Conservation (phyloP, 768 basidiomycete species). For the Exidia glandulosa region DNA sequence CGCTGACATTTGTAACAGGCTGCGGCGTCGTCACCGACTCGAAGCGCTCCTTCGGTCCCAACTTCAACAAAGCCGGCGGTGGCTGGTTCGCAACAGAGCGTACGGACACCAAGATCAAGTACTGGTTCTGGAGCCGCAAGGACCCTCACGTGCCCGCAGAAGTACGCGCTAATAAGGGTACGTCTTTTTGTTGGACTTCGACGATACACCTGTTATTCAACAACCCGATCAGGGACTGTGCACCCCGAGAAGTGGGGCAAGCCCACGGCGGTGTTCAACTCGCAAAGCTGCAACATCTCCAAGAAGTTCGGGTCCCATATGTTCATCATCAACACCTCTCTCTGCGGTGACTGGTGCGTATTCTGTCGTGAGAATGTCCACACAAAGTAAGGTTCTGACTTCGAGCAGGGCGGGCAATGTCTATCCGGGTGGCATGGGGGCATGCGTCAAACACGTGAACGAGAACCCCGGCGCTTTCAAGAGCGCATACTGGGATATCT, state of each 20-base stretch:
- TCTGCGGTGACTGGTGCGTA: neutral
- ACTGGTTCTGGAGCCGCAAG: slow-evolving; percentile 1
- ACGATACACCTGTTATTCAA: too few relatives aligned
- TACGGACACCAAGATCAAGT: slow-evolving; percentile 6
- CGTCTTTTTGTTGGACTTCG: too few relatives aligned
- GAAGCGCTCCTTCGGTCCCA: slow-evolving; percentile 42
- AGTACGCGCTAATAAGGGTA: too few relatives aligned
- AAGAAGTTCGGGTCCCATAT: slow-evolving; percentile 5
- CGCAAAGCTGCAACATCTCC: slow-evolving; percentile 5
- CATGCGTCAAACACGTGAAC: slow-evolving; percentile 4
- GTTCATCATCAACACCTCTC: slow-evolving; percentile 6
- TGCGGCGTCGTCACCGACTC: slow-evolving; percentile 37
- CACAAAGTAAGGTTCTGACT: too few relatives aligned
- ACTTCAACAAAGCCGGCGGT: slow-evolving; percentile 48
- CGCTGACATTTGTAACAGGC: too few relatives aligned
- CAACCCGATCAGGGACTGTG: neutral
- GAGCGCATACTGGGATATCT: slow-evolving; percentile 8
- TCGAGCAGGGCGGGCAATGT: slow-evolving; percentile 8
- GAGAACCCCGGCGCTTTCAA: slow-evolving; percentile 6
- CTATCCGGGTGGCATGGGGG: slow-evolving; percentile 5
- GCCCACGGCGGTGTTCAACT: slow-evolving; percentile 6
- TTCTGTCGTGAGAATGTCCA: too few relatives aligned
- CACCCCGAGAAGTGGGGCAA: slow-evolving; percentile 7
- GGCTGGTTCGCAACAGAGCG: slow-evolving; percentile 33
- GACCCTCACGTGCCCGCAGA: neutral